These are phyloP conservation scores for Globisporangium rhizosaccharum DNA, from an alignment of 352 stramenopile genomes.

Conservation along the genomic window DNA sequence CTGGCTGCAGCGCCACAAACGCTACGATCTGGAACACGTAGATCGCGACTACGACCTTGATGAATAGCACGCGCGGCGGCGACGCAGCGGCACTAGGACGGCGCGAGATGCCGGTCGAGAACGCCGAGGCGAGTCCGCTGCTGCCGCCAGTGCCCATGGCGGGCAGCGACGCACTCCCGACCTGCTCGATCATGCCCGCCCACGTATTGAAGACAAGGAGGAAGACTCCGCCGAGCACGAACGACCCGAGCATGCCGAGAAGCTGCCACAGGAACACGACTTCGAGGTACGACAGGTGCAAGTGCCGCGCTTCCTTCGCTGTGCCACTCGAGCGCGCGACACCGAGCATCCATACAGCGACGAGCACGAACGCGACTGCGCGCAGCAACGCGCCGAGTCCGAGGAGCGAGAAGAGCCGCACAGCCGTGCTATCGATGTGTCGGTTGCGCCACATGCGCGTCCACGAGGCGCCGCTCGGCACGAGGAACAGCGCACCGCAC, in stretches of 20 bases:
- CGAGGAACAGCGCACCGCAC: constrained; percentile 41
- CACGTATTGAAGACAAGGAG: constrained; percentile 64
- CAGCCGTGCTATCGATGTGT: constrained; percentile 37
- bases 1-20: constrained; percentile 32
- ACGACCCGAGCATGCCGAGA: constrained; percentile 34
- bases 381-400: constrained; percentile 37
- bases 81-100: constrained; percentile 3
- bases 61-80: constrained; percentile 46
- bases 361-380: constrained; percentile 40
- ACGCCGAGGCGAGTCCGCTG: neutral
- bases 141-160: neutral
- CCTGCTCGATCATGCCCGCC: constrained; percentile 58
- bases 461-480: constrained; percentile 29
- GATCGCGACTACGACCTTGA: constrained; percentile 39
- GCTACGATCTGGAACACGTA: constrained; percentile 44
- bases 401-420: constrained; percentile 50
- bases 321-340: constrained; percentile 31
- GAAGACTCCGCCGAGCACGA: constrained; percentile 46
- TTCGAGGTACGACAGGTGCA: constrained; percentile 56
- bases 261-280: constrained; percentile 52
- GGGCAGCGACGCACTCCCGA: constrained; percentile 17
- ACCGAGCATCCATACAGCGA: constrained; percentile 47
- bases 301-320: constrained; percentile 29
- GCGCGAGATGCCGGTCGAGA: constrained; percentile 1
- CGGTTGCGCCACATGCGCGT: constrained; percentile 36